Percentiles rank a stretch among this genome's conserved stretches.
Evolutionary conservation across 2,329 filamentous ascomycete species (phyloP).

Genomic region (Trichoderma asperellum): DNA sequence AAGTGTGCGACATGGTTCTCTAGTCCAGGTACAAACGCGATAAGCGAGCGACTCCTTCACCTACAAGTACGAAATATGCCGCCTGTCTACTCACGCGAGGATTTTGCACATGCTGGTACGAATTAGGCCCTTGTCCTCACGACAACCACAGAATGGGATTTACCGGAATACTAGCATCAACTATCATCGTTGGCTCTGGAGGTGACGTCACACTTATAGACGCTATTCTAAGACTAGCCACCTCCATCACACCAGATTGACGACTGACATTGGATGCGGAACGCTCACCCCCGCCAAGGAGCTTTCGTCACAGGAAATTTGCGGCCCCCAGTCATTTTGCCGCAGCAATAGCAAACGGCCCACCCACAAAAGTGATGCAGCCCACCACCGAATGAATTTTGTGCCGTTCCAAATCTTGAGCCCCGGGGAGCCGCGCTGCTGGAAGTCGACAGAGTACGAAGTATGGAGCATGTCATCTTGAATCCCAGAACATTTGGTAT

Average conservation of each 20-base stretch:
- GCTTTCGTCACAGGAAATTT: conserved; percentile 22
- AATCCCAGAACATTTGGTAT: conserved; percentile 26
- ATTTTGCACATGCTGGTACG: conserved; percentile 1
- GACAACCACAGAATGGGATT: background rate
- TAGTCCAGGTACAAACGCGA: conserved; percentile 29
- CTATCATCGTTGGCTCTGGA: conserved; percentile 8
- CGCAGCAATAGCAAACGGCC: conserved; percentile 20
- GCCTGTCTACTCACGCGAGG: conserved; percentile 3
- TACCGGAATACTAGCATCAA: conserved; percentile 2
- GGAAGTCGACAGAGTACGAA: conserved; percentile 12
- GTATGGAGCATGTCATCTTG: conserved; percentile 16
- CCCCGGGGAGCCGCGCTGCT: conserved; percentile 14
- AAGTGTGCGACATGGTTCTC: conserved; percentile 19
- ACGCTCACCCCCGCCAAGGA: conserved; percentile 25
- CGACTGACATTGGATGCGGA: conserved; percentile 23
- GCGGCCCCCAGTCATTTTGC: conserved; percentile 23
- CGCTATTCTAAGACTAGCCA: conserved; percentile 9
- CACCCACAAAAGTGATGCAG: conserved; percentile 26
- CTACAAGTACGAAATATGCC: conserved; percentile 6
- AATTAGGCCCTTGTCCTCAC: background rate
- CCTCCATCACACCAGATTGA: conserved; percentile 16
- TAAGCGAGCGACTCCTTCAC: conserved; percentile 28
- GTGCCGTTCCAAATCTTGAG: conserved; percentile 22
- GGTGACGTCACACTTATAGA: conserved; percentile 10
- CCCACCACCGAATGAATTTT: conserved; percentile 26